Base-by-base conservation (phyloP, 805 yeast species). In the Hanseniaspora occidentalis region DNA sequence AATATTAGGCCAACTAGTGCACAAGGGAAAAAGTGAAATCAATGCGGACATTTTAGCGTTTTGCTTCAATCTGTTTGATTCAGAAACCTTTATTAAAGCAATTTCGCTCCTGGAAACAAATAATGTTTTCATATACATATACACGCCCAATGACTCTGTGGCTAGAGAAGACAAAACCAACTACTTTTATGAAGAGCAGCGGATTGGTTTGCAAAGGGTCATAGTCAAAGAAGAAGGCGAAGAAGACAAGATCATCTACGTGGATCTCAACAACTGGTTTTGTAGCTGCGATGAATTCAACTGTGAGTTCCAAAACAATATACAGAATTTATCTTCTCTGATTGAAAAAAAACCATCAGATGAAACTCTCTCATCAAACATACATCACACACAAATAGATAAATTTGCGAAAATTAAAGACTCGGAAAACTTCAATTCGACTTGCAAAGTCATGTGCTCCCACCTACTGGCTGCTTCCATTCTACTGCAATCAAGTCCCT, bases 271-370 rank as follows among this genome's bases (percentile, higher is more conserved):
- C 6, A 46, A 50, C 26, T 58, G 63, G 61, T 49, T 48, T 18
- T 60, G 65, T 41, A 54, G 63, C 2, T 60, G 65, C 37, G 47
- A 47, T 9, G 63, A 59, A 35, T 59, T 42, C 43, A 43, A 49
- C 14, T 45, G 49, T 17, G 46, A 43, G 17, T 53, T 53, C 22
- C 45, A 43, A 20, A 42, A 44, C 5, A 47, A 46, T 38, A 34
- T 45, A 11, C 10, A 33, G 9, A 19, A 29, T 29, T 29, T 29
- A 9, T n/a, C 16, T 8, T n/a, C 16, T 5, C 33, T 29, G 4
- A 3, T 29, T 4, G 18, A 29, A n/a, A 14, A 29, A 14, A 29
- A 29, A 8, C 18, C n/a, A n/a, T n/a, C n/a, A n/a, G n/a, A n/a
- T n/a, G n/a, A n/a, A n/a, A n/a, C n/a, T n/a, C n/a, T n/a, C n/a